phyloP scores from a whole-genome alignment of 257 asterid genomes.

The Capsicum baccatum region DNA sequence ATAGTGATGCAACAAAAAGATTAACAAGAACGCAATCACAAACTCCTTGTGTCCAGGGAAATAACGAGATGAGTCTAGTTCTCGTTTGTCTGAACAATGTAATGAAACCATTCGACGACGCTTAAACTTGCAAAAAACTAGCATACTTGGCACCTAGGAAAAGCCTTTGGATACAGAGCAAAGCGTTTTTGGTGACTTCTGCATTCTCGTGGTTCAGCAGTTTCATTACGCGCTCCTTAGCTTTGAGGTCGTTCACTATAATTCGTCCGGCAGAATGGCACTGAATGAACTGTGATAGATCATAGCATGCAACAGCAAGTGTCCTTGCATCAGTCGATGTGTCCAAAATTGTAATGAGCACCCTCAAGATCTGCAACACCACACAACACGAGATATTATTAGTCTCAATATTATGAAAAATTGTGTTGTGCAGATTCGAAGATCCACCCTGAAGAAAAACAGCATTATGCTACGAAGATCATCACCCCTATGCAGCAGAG shows the following conservation, averaged over 20 bases:
- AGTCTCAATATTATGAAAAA: not conserved
- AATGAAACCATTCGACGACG: not conserved
- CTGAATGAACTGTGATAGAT: slow-evolving; percentile 92
- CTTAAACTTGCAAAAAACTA: slow-evolving; percentile 81
- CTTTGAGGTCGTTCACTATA: slow-evolving; percentile 87
- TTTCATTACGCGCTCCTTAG: slow-evolving; percentile 95
- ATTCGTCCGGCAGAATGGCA: slow-evolving; percentile 90
- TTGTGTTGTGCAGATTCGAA: not conserved
- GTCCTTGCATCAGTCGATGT: slow-evolving; percentile 80
- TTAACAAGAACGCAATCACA: not conserved
- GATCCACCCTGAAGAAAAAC: not conserved
- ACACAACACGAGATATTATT: not conserved
- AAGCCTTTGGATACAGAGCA: slow-evolving; percentile 96
- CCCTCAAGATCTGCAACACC: slow-evolving; percentile 73
- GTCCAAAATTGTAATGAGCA: slow-evolving; percentile 84
- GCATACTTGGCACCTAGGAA: slow-evolving; percentile 96
- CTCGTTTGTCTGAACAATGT: not conserved
- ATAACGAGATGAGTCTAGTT: not conserved
- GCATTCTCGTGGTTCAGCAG: slow-evolving; percentile 87
- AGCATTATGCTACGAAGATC: too few relatives aligned
- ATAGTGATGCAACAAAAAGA: slow-evolving; percentile 20
- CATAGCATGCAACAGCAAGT: slow-evolving; percentile 92
- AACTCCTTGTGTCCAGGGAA: not conserved
- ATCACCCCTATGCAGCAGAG: not conserved
- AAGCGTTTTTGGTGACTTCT: slow-evolving; percentile 91